These are phyloP conservation scores for Cicer pinnatifidum DNA, from an alignment of 306 rosid species.

Conservation along the genomic window DNA sequence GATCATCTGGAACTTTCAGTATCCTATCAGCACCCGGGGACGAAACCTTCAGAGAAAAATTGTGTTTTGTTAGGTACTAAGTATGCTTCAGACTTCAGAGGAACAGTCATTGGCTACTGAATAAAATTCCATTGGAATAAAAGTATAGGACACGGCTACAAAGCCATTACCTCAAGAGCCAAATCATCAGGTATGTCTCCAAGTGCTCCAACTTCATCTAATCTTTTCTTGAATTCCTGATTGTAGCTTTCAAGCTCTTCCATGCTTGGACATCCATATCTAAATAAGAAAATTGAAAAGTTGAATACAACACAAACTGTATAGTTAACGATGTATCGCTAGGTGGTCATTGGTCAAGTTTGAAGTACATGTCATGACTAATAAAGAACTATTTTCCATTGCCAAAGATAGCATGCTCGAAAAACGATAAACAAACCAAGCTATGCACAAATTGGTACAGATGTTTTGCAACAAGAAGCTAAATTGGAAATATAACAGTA, in stretches of 20 bases:
- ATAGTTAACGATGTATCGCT: conserved; percentile 8
- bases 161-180: conserved; percentile 72
- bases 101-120: conserved; percentile 30
- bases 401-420: conserved; percentile 23
- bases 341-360: conserved; percentile 18
- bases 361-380: conserved; percentile 3
- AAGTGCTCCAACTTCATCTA: conserved; percentile 77
- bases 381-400: not conserved
- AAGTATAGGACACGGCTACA: conserved; percentile 18
- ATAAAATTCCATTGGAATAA: conserved; percentile 21
- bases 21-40: conserved; percentile 93
- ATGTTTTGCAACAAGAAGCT: conserved; percentile 26
- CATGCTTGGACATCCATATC: conserved; percentile 90
- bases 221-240: conserved; percentile 70
- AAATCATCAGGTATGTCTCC: conserved; percentile 86
- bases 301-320: conserved; percentile 37
- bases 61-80: conserved; percentile 34
- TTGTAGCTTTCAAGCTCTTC: conserved; percentile 81
- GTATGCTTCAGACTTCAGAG: conserved; percentile 41
- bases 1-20: conserved; percentile 78
- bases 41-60: conserved; percentile 67
- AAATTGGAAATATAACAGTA: conserved; percentile 11
- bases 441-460: not conserved
- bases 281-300: conserved; percentile 43
- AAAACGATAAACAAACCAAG: conserved; percentile 14